Conservation (phyloP, 371 early-diverging fungal genomes). For the Mucor circinelloides region DNA sequence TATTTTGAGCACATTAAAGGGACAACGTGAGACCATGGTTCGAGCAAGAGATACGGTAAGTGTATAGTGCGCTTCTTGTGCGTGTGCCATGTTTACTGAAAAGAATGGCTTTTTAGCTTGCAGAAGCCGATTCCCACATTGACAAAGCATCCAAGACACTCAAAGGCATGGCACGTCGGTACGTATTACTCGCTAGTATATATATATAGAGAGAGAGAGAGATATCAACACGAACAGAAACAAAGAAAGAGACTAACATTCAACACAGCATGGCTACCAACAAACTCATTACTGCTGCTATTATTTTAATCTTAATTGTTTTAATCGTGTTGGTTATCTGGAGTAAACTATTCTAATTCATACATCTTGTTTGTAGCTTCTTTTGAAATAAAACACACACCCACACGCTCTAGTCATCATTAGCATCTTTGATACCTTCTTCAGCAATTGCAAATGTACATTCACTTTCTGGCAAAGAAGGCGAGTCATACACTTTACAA, state of each 20-base stretch:
- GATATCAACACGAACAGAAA: not conserved
- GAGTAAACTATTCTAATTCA: conserved; percentile 58
- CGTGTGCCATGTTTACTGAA: not conserved
- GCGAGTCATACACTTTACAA: conserved; percentile 92
- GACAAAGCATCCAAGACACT: conserved; percentile 88
- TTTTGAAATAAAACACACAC: not conserved
- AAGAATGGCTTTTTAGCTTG: conserved; percentile 48
- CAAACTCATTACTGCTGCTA: conserved; percentile 85
- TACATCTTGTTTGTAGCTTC: not conserved
- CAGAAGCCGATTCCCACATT: conserved; percentile 88
- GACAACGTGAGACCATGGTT: conserved; percentile 91
- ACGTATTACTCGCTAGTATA: conserved; percentile 31
- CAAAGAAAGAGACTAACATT: not conserved
- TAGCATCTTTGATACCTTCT: conserved; percentile 69
- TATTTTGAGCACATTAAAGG: conserved; percentile 78
- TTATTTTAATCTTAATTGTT: conserved; percentile 79
- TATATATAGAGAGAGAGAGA: not conserved
- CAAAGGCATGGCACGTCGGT: conserved; percentile 92
- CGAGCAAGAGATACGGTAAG: conserved; percentile 84
- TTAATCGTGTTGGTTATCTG: conserved; percentile 85
- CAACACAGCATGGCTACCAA: conserved; percentile 82
- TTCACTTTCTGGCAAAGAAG: conserved; percentile 83
- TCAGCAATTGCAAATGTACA: conserved; percentile 68
- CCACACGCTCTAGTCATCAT: conserved; percentile 34
- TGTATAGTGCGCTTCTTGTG: not conserved